Conservation (phyloP, 495 filamentous ascomycete genomes). For the Neurospora sp. region DNA sequence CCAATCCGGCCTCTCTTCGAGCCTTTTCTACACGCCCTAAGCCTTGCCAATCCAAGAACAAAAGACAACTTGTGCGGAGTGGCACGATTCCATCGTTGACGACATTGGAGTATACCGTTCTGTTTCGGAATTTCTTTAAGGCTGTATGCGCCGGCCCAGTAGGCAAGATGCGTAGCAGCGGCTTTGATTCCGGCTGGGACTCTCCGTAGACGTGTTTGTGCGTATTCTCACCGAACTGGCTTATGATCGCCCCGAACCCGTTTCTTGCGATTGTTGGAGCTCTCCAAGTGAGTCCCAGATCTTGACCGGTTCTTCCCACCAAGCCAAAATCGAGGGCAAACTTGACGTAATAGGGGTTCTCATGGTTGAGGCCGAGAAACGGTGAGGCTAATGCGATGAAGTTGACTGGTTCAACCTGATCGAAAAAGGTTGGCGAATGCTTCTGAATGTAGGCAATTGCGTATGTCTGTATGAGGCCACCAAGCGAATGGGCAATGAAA, state of each 20-base stretch:
- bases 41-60: conserved; percentile 97
- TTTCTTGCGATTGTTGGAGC: conserved; percentile 72
- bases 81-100: conserved; percentile 98
- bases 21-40: conserved; percentile 91
- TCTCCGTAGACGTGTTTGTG: conserved; percentile 54
- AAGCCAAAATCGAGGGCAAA: conserved; percentile 95
- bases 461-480: conserved; percentile 86
- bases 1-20: conserved; percentile 77
- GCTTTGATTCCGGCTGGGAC: conserved; percentile 70
- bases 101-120: conserved; percentile 93
- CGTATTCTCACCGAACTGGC: conserved; percentile 58
- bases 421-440: conserved; percentile 85
- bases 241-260: conserved; percentile 80
- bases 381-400: conserved; percentile 89
- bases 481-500: conserved; percentile 88
- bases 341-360: conserved; percentile 93
- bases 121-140: conserved; percentile 75
- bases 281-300: conserved; percentile 89
- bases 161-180: conserved; percentile 79
- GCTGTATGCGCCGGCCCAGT: conserved; percentile 87
- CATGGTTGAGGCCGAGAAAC: conserved; percentile 88
- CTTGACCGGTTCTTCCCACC: conserved; percentile 88
- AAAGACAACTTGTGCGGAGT: conserved; percentile 81
- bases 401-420: conserved; percentile 77
- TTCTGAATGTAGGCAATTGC: conserved; percentile 97